Base-by-base conservation (phyloP, 2,329 filamentous ascomycete genomes). In the Passalora sequoiae region DNA sequence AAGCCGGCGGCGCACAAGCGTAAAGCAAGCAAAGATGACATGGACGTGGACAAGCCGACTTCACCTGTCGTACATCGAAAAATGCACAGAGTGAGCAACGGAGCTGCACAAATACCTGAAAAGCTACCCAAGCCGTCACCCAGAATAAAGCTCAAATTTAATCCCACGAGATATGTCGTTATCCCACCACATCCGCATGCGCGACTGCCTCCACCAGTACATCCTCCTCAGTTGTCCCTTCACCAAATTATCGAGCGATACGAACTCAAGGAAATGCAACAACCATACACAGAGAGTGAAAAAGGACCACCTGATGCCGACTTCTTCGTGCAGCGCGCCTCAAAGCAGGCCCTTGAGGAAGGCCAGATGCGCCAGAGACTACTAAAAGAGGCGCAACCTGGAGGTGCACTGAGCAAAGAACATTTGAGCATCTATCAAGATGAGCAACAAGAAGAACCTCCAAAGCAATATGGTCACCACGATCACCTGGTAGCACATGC, bases 401-500 rank as follows among this genome's bases (percentile, higher is more conserved):
- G 89, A 12, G 87, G 88, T 2, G 63, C 89, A 3, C 72, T 96
- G 20, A 88, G 84, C 38, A 69, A 75, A 41, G 79, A 81, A 47
- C 74, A 49, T 13, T 13, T 85, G 86, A 58, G 53, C 27, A 35
- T 62, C n/a, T 61, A 52, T 31, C 49, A 53, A 15, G 53, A 56
- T 50, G 72, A 80, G 9, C 46, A 51, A 30, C 75, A 76, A 47
- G 81, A 86, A 44, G 85, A 94, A 56, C 86, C 86, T 0, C 77
- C 80, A 0, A 75, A 77, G 40, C 87, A 92, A 58, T 97, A 87
- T 72, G 81, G 84, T n/a, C 89, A 94, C 55, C 77, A 80, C 60
- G 89, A 97, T 59, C 86, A 97, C 61, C 74, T 97, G 40, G 73
- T 85, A 33, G 82, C 83, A 35, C 89, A 94, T 49, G 83, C 85